Conservation (phyloP, 345 rosid species). For the Physaria fendleri region DNA sequence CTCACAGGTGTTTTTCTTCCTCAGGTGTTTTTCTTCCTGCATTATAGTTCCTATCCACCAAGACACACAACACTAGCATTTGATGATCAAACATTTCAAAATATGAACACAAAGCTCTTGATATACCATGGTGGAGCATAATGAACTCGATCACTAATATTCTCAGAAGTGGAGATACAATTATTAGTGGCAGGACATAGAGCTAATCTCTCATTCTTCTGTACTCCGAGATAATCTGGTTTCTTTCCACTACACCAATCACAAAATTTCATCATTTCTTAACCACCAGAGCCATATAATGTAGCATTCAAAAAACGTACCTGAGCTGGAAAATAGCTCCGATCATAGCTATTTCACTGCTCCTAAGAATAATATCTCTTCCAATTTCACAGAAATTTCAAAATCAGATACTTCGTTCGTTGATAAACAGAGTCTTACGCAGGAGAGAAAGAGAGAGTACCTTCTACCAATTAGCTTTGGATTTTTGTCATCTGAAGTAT, state of each 20-base stretch:
- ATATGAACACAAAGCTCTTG: neutral
- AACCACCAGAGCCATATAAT: neutral
- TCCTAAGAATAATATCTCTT: conserved; percentile 72
- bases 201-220: conserved; percentile 66
- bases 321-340: conserved; percentile 80
- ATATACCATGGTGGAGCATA: conserved; percentile 80
- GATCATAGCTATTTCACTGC: conserved; percentile 74
- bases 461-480: conserved; percentile 44
- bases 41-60: conserved; percentile 61
- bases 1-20: conserved; percentile 47
- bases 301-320: conserved; percentile 24
- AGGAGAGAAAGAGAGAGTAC: conserved; percentile 22
- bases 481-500: conserved; percentile 28
- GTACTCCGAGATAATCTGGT: conserved; percentile 80
- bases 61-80: neutral
- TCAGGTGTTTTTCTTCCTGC: too few relatives aligned
- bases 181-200: conserved; percentile 83
- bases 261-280: conserved; percentile 4
- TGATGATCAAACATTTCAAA: neutral
- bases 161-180: conserved; percentile 85
- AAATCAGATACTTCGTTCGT: neutral
- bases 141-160: conserved; percentile 49
- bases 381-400: conserved; percentile 2
- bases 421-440: neutral
- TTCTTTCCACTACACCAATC: conserved; percentile 53